phyloP scores from a whole-genome alignment of 2,329 filamentous ascomycete species.

The Beauveria sp. region DNA sequence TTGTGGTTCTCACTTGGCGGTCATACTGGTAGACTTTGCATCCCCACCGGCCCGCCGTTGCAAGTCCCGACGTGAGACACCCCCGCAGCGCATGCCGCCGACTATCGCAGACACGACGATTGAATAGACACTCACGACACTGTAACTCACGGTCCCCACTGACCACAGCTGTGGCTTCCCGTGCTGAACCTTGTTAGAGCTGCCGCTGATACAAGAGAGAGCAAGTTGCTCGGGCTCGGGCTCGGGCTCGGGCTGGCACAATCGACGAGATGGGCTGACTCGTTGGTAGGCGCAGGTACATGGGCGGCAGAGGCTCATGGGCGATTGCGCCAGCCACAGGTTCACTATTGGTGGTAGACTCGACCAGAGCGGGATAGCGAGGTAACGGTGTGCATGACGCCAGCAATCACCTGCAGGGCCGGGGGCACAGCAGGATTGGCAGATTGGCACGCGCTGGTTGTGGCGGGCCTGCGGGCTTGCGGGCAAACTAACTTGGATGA shows the following conservation, averaged over 20 bases:
- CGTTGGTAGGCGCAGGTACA: not conserved
- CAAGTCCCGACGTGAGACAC: slow-evolving; percentile 8
- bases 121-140: not conserved
- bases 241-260: too few species aligned
- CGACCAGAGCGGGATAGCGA: not conserved
- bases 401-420: not conserved
- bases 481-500: not conserved
- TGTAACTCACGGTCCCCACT: not conserved
- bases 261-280: too few species aligned
- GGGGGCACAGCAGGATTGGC: not conserved
- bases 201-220: not conserved
- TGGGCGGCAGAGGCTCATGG: not conserved
- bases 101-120: not conserved
- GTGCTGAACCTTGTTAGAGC: too few species aligned
- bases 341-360: not conserved
- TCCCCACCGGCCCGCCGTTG: not conserved
- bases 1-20: not conserved
- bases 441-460: not conserved
- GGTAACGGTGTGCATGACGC: not conserved
- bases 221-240: not conserved
- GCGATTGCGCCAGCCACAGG: not conserved
- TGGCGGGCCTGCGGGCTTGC: not conserved
- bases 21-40: too few species aligned
- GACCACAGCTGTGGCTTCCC: too few species aligned
- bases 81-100: not conserved